Conservation (phyloP, 306 rosid genomes). For the Acacia melanoxylon region DNA sequence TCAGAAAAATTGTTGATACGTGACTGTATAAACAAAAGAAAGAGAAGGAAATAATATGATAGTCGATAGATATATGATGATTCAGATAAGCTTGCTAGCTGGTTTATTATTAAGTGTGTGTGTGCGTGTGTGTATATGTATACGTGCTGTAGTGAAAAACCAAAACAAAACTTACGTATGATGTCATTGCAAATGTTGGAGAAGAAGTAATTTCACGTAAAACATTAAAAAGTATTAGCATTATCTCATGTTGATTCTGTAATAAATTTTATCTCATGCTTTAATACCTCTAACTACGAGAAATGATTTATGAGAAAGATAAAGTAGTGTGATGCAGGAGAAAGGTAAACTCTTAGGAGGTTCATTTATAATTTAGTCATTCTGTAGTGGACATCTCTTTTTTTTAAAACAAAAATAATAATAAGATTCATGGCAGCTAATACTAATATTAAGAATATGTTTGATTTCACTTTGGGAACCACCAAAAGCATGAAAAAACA, state of each 20-base stretch:
- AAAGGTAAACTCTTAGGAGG: background rate
- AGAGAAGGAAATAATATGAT: too few species aligned
- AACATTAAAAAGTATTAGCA: background rate
- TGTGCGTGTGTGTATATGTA: too few species aligned
- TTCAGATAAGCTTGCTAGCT: too few species aligned
- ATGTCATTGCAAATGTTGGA: background rate
- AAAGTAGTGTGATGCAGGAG: background rate
- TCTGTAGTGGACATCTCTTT: background rate
- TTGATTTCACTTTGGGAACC: too few species aligned
- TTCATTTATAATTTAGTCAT: background rate
- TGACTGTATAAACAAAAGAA: too few species aligned
- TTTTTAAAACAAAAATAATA: background rate
- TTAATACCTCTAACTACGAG: background rate
- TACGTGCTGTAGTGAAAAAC: too few species aligned
- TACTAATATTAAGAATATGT: too few species aligned
- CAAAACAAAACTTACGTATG: background rate
- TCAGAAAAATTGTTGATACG: too few species aligned
- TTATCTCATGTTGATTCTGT: background rate
- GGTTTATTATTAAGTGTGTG: too few species aligned
- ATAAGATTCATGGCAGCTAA: background rate
- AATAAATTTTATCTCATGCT: background rate
- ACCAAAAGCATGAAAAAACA: too few species aligned
- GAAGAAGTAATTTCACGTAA: background rate
- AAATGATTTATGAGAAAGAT: background rate
- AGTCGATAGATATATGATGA: too few species aligned